These are phyloP conservation scores for Teratosphaeria zuluensis DNA, from an alignment of 2,329 filamentous ascomycete genomes.

Conservation along the genomic window DNA sequence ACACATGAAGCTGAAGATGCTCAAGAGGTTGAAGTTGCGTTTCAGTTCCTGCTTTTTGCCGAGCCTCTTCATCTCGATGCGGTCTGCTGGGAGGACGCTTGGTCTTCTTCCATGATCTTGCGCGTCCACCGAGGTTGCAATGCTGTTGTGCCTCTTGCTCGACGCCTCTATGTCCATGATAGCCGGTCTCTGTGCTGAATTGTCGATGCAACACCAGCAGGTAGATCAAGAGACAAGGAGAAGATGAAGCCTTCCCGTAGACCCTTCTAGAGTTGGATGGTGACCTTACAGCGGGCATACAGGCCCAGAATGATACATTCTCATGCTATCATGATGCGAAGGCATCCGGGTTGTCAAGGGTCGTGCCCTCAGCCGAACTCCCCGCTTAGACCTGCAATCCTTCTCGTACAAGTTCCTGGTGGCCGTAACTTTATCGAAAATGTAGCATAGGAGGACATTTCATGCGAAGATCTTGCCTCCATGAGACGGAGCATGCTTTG, in stretches of 20 bases:
- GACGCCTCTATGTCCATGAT: not conserved
- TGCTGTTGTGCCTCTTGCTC: not conserved
- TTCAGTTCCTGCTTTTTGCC: slow-evolving; percentile 11
- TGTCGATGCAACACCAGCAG: not conserved
- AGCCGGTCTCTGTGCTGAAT: not conserved
- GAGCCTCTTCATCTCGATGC: slow-evolving; percentile 4
- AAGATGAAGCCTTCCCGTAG: not conserved
- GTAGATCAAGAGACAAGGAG: not conserved
- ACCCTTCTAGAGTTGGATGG: not conserved
- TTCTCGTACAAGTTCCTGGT: not conserved
- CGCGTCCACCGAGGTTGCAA: not conserved
- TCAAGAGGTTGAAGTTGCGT: slow-evolving; percentile 19
- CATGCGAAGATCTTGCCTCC: not conserved
- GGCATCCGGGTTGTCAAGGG: too few relatives aligned
- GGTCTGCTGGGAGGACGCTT: not conserved
- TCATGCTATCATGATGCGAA: too few relatives aligned
- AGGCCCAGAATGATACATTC: not conserved
- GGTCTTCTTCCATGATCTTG: slow-evolving; percentile 5
- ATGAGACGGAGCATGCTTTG: not conserved
- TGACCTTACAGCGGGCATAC: not conserved
- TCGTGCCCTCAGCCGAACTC: not conserved
- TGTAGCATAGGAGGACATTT: not conserved
- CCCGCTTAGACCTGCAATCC: not conserved
- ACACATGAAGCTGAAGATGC: slow-evolving; percentile 17
- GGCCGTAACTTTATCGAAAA: not conserved